Evolutionary conservation across 371 early-diverging fungal genomes (phyloP).

Genomic region (Nematocida sp.): DNA sequence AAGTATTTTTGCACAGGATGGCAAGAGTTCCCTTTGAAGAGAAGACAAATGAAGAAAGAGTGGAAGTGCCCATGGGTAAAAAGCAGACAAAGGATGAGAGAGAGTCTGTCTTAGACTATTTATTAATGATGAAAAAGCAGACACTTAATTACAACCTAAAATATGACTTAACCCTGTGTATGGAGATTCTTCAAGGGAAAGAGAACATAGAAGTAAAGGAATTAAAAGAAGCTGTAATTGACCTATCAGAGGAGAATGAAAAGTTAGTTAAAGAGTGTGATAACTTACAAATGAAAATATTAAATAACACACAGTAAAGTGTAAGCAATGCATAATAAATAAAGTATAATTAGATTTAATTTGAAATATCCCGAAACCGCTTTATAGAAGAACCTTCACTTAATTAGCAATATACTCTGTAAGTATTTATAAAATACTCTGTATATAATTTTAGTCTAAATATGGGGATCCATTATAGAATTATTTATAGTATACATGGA

Average conservation of each 20-base stretch:
- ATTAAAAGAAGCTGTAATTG: constrained; percentile 64
- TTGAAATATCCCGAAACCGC: too few species aligned
- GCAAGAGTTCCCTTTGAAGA: constrained; percentile 61
- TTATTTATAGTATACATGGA: too few species aligned
- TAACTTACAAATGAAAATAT: constrained; percentile 52
- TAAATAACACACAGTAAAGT: constrained; percentile 42
- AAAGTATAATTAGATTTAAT: not conserved
- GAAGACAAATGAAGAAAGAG: constrained; percentile 66
- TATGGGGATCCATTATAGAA: too few species aligned
- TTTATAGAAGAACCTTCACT: too few species aligned
- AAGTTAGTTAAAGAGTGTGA: constrained; percentile 60
- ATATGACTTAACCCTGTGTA: constrained; percentile 69
- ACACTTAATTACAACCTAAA: constrained; percentile 67
- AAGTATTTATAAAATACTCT: too few species aligned
- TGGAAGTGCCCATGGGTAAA: constrained; percentile 17
- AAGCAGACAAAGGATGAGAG: constrained; percentile 55
- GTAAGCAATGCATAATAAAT: not conserved
- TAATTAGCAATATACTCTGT: too few species aligned
- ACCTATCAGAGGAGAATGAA: constrained; percentile 66
- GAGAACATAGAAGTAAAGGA: constrained; percentile 69
- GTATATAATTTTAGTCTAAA: too few species aligned
- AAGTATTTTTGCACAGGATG: constrained; percentile 33
- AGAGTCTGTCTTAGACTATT: constrained; percentile 57
- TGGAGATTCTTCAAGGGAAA: constrained; percentile 70
- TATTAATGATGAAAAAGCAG: constrained; percentile 45